These are phyloP conservation scores for Urochloa ruziziensis DNA, from an alignment of 176 grass and related monocot species.

Conservation along the genomic window DNA sequence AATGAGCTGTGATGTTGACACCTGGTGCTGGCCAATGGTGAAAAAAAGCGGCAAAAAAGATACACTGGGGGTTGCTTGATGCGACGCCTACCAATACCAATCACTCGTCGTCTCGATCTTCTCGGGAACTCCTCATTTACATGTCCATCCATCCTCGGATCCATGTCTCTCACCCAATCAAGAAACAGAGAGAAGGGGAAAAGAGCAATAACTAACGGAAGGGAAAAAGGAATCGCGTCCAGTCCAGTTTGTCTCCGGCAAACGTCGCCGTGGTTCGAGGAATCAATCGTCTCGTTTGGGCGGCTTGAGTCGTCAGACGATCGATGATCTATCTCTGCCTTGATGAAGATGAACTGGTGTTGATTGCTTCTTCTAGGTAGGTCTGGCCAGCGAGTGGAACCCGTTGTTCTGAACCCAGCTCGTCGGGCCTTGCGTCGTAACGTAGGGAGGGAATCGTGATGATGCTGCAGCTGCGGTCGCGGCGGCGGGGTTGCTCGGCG, in stretches of 20 bases:
- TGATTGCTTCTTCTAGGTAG: conserved; percentile 14
- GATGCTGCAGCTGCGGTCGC: conserved; percentile 88
- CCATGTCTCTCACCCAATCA: conserved; percentile 48
- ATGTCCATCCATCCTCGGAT: conserved; percentile 37
- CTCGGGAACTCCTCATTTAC: conserved; percentile 47
- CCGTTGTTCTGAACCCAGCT: conserved; percentile 76
- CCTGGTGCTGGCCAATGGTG: conserved; percentile 33
- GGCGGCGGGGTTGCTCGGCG: conserved; percentile 5
- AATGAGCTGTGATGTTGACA: conserved; percentile 61
- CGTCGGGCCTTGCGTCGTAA: conserved; percentile 49
- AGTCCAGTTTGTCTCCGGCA: not conserved
- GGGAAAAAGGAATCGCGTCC: conserved; percentile 20
- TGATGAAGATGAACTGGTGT: not conserved
- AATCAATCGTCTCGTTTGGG: not conserved
- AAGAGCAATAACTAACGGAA: not conserved
- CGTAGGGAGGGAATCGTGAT: conserved; percentile 98
- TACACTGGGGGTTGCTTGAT: conserved; percentile 18
- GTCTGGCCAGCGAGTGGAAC: conserved; percentile 57
- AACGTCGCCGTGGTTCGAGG: not conserved
- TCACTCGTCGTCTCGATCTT: conserved; percentile 13
- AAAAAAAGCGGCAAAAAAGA: conserved; percentile 19
- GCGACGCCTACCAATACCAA: conserved; percentile 37
- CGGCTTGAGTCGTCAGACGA: not conserved
- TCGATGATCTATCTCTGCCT: not conserved
- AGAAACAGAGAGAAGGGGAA: not conserved